Conservation (phyloP, 2,329 filamentous ascomycete species). For the Arthrobotrys sphaeroides region DNA sequence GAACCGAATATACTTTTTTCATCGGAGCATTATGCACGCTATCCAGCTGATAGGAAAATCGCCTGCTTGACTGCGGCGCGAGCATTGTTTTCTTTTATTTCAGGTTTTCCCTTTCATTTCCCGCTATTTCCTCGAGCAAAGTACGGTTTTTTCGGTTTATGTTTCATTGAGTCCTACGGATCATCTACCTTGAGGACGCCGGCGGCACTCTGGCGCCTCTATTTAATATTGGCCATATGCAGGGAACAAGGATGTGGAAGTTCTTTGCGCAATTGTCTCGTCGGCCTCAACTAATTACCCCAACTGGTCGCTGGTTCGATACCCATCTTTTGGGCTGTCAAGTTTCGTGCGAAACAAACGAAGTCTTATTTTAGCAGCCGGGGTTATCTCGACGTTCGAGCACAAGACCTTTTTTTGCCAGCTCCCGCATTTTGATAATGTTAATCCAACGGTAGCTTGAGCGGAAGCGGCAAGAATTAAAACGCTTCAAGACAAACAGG, state of each 20-base stretch:
- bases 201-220: conserved; percentile 52
- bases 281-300: conserved; percentile 51
- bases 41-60: conserved; percentile 48
- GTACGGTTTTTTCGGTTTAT: conserved; percentile 22
- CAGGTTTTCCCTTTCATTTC: neutral
- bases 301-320: conserved; percentile 49
- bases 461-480: conserved; percentile 53
- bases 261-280: conserved; percentile 54
- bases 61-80: conserved; percentile 25
- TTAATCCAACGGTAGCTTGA: conserved; percentile 48
- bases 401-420: conserved; percentile 48
- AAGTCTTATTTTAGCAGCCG: conserved; percentile 54
- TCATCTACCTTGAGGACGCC: conserved; percentile 29
- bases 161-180: conserved; percentile 48
- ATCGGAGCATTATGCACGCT: conserved; percentile 52
- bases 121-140: neutral
- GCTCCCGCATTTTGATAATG: conserved; percentile 50
- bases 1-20: conserved; percentile 48
- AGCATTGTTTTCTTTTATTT: conserved; percentile 45
- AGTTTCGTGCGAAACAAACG: conserved; percentile 54
- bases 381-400: conserved; percentile 41
- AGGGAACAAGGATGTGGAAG: conserved; percentile 54
- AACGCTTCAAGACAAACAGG: conserved; percentile 51
- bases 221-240: conserved; percentile 31
- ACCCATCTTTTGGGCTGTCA: conserved; percentile 53